Evolutionary conservation across 805 yeast genomes (phyloP).

Genomic region (Teunomyces atbi): DNA sequence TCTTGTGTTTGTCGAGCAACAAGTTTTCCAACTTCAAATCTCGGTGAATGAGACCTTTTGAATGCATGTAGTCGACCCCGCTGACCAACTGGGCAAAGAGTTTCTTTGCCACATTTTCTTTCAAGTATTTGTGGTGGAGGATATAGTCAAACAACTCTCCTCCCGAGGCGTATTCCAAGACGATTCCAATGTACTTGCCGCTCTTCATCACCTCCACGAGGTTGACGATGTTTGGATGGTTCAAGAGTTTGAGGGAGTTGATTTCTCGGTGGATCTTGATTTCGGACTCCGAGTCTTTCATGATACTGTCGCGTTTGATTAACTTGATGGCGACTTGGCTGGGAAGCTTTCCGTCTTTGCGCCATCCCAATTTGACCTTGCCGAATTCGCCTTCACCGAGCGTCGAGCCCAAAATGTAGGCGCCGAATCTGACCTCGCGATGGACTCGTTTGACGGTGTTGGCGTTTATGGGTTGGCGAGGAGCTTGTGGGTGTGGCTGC

Average conservation of each 20-base stretch:
- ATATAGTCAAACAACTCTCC: constrained; percentile 96
- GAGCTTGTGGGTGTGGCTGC: constrained; percentile 5
- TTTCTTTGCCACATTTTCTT: constrained; percentile 82
- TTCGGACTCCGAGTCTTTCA: constrained; percentile 81
- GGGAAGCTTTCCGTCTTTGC: constrained; percentile 75
- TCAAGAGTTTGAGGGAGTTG: constrained; percentile 78
- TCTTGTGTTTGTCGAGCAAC: constrained; percentile 79
- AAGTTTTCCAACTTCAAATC: constrained; percentile 75
- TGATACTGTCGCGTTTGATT: constrained; percentile 84
- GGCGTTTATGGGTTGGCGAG: constrained; percentile 13
- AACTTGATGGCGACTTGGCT: constrained; percentile 92
- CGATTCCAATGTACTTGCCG: constrained; percentile 94
- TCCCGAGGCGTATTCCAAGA: constrained; percentile 93
- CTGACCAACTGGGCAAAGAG: constrained; percentile 90
- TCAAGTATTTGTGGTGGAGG: constrained; percentile 77
- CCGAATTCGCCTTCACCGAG: constrained; percentile 98
- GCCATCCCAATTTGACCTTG: constrained; percentile 95
- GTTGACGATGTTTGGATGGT: constrained; percentile 91
- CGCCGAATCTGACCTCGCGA: constrained; percentile 82
- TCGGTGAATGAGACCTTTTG: constrained; percentile 76
- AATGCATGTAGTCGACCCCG: constrained; percentile 88
- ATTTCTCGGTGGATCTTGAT: constrained; percentile 90
- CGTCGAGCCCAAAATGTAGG: constrained; percentile 87
- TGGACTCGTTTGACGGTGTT: constrained; percentile 34
- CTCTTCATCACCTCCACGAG: constrained; percentile 91